Base-by-base conservation (phyloP, 192 early-diverging fungal genomes). In the Podila epigama region DNA sequence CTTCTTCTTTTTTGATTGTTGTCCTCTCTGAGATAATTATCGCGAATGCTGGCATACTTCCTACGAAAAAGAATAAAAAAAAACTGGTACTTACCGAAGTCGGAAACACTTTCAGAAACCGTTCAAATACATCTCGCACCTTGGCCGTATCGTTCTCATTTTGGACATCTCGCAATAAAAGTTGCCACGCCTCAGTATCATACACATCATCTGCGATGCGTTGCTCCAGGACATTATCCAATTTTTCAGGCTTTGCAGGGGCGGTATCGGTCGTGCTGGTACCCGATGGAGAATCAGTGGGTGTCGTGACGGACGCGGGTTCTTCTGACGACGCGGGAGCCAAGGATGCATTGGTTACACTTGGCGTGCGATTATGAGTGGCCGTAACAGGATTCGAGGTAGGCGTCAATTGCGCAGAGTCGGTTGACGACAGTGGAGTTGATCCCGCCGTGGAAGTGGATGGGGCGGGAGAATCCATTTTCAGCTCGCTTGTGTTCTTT, bases 101-200 rank as follows among this genome's bases (percentile, higher is more conserved):
- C 31, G 96, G 96, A 69, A 90, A 97, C 54, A 90, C 86, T 63
- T 88, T 85, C 32, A 95, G 58, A 28, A 94, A 88, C 7, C 82
- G 79, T 51, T 89, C 89, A 81, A 86, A 96, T 1, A 86, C 80
- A 27, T 90, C 87, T 39, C 91, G 78, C 2, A 91, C 83, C 15
- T 83, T 71, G 34, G 79, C 66, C 25, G 85, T 59, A 54, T 94
- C 87, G 32, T 83, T 85, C n/a, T 75, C 77, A 34, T 79, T 61
- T 35, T 88, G 84, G 28, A 86, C 82, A 42, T 92, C 92, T 12
- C 66, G 68, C 44, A 96, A 75, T 28, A 94, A 63, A 1, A 75
- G 78, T 28, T 75, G 55, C 92, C 93, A 95, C 29, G 91, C 87
- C 10, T 91, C 89, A 12, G 85, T 69, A 66, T 95, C 89, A 68